Base-by-base conservation (phyloP, 768 basidiomycete genomes). In the Dioszegia crocea region DNA sequence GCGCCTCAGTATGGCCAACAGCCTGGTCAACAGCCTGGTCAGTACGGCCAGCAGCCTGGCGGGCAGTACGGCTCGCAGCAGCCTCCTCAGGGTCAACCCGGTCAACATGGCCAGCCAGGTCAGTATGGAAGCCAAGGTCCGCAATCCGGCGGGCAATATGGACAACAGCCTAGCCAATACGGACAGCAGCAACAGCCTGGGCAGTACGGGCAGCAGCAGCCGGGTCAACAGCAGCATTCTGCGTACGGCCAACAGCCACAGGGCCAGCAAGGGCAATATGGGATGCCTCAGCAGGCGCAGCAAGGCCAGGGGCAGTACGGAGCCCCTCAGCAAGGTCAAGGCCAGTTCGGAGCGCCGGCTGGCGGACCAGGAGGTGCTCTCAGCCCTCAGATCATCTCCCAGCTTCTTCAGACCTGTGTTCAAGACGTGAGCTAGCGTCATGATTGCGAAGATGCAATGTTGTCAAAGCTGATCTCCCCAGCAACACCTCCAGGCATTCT, bases 401-500 rank as follows among this genome's bases (percentile, higher is more conserved):
- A 44, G 19, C 41, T 56, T 14, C 33, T 56, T 1, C 54, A 56
- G 9, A 31, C 23, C 19, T 48, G 56, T 43, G 40, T 57, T 26
- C 57, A 39, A 19, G 40, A 41, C 23, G 36, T 59, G 29, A 30
- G 30, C 49, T 14, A n/a, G 23, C 12, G 8, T 54, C 19, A 6
- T 57, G 33, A 19, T n/a, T 10, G 16, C 30, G 38, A 14, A 30
- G 43, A 21, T 40, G 54, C 2, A n/a, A 48, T 6, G 33, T 14
- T 14, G 33, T 33, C 24, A n/a, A 17, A 9, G 60, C 60, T 61
- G 48, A 56, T n/a, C 19, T 21, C 26, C 33, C 3, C 54, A 77
- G 65, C 77, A 79, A 74, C 72, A 77, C 44, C 62, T 80, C 49
- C 55, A 64, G 50, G 70, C 74, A 4, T 80, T 80, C 67, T 80